These are phyloP conservation scores for Mycocentrospora acerina DNA, from an alignment of 2,329 filamentous ascomycete genomes.

Conservation along the genomic window DNA sequence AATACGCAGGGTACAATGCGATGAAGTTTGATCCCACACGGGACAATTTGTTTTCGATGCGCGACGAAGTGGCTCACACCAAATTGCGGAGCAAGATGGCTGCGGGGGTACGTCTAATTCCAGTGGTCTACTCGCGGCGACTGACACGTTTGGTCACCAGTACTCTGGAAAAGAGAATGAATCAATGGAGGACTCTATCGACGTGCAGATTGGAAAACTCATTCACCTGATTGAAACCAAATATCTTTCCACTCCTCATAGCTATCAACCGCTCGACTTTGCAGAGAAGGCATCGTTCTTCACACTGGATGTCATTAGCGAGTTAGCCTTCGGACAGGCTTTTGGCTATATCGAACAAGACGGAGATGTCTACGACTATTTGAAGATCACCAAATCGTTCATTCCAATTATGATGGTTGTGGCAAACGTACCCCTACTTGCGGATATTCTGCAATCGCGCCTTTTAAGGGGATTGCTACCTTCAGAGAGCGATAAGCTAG, in stretches of 20 bases:
- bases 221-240: constrained; percentile 51
- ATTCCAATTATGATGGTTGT: constrained; percentile 19
- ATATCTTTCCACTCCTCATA: constrained; percentile 33
- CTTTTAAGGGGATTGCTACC: constrained; percentile 17
- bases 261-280: constrained; percentile 46
- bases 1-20: constrained; percentile 34
- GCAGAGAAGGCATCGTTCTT: constrained; percentile 53
- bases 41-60: constrained; percentile 54
- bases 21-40: constrained; percentile 52
- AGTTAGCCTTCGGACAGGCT: constrained; percentile 52
- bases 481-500: constrained; percentile 47
- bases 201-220: constrained; percentile 47
- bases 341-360: constrained; percentile 55
- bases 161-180: constrained; percentile 53
- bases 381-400: constrained; percentile 45
- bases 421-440: constrained; percentile 16
- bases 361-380: constrained; percentile 48
- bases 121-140: constrained; percentile 18
- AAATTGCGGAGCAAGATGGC: constrained; percentile 48
- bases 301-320: constrained; percentile 57
- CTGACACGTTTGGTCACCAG: not conserved
- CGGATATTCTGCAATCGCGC: constrained; percentile 16
- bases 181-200: constrained; percentile 51
- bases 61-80: constrained; percentile 49
- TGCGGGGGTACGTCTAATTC: constrained; percentile 42